Conservation (phyloP, 345 rosid species). For the Abelmoschus esculentus region DNA sequence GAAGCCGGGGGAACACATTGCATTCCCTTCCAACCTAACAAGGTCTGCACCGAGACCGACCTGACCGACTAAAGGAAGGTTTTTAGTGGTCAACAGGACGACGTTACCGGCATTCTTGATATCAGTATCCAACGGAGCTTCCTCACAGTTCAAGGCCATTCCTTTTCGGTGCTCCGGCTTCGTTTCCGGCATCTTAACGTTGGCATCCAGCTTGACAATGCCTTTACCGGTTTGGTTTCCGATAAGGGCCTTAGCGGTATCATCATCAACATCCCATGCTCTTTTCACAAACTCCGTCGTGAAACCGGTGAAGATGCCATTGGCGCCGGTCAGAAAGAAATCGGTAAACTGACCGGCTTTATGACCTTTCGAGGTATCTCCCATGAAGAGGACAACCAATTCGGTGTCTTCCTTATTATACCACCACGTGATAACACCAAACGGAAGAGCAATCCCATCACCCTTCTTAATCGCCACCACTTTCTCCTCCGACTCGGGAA, state of each 20-base stretch:
- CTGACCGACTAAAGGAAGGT: too few relatives aligned
- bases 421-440: constrained; percentile 95
- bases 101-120: too few relatives aligned
- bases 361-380: constrained; percentile 72
- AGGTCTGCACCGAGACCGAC: too few relatives aligned
- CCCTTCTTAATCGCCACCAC: constrained; percentile 70
- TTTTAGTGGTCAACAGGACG: too few relatives aligned
- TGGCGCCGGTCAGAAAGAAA: constrained; percentile 64
- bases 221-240: constrained; percentile 43
- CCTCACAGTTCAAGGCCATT: constrained; percentile 20
- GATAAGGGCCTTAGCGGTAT: constrained; percentile 40
- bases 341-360: constrained; percentile 74
- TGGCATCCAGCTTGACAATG: constrained; percentile 52
- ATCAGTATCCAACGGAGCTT: too few relatives aligned
- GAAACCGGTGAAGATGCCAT: constrained; percentile 76
- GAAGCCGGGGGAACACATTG: too few relatives aligned
- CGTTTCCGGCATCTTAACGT: constrained; percentile 51
- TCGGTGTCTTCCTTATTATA: constrained; percentile 75
- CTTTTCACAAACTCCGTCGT: constrained; percentile 65
- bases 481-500: constrained; percentile 80
- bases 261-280: constrained; percentile 59
- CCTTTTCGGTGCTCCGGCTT: constrained; percentile 49
- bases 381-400: constrained; percentile 68
- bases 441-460: constrained; percentile 81
- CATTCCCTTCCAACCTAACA: too few relatives aligned